Base-by-base conservation (phyloP, 2,329 filamentous ascomycete species). In the Fusarium continuum region DNA sequence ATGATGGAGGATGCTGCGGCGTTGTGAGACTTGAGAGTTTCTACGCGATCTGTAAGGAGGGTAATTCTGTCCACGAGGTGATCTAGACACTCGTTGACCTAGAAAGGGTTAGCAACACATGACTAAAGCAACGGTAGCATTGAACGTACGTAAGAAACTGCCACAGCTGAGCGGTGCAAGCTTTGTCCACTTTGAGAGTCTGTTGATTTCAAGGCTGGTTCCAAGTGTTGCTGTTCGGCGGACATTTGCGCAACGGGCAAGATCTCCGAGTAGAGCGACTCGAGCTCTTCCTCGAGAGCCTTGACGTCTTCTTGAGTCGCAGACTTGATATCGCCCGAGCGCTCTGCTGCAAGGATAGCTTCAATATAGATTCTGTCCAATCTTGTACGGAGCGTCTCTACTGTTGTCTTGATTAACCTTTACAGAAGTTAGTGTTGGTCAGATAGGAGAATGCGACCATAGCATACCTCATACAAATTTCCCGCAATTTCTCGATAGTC, bases 161-260 rank as follows among this genome's bases (percentile, higher is more conserved):
- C 83, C 6, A 77, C 76, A 0, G 78, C 75, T 1, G 83, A 80
- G 28, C 79, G 78, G 9, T 73, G 73, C n/a, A 82, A 63, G 19
- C 75, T 79, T 31, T 80, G 76, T 1, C 79, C 77, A 44, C 78
- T 80, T 51, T 76, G 79, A 3, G 77, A 73, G 7, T 80, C 74
- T 5, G 83, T 71, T 1, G 78, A 75, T 51, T 76, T 75, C 6
- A 85, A 75, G 2, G 88, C 85, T 0, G 89, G 88, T 56, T 86
- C 83, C 6, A 89, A 79, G 64, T 88, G 83, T 70, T 90, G 86
- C 66, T 89, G 85, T 64, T 91, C 87, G 1, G 88, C 81, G 0
- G 88, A 86, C 85, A 92, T 91, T 61, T 90, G 85, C 7, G 88
- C 85, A 3, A 92, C 86, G 0, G 88, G 85, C 1, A 89, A 77